Evolutionary conservation across 768 basidiomycete species (phyloP).

Genomic region (Agaricus blazei): DNA sequence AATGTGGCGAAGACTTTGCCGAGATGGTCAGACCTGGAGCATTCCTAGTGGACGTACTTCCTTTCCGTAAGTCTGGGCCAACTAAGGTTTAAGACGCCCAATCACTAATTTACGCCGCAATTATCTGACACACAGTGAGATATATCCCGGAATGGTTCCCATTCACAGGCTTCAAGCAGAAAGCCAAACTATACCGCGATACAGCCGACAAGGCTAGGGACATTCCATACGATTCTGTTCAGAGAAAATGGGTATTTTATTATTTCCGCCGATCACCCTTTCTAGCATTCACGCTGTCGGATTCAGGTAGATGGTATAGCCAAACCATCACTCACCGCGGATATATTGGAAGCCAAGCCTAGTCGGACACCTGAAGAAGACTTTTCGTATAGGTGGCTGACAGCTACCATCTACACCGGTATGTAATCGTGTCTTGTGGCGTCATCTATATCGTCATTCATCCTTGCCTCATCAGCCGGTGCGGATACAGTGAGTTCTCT

Average conservation of each 20-base stretch:
- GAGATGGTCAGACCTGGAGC: conserved; percentile 9
- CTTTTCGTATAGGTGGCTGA: conserved; percentile 9
- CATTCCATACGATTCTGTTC: conserved; percentile 8
- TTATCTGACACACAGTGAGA: conserved; percentile 3
- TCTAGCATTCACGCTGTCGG: neutral
- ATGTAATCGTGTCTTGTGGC: neutral
- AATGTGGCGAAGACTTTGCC: conserved; percentile 6
- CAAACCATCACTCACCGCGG: conserved; percentile 9
- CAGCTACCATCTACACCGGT: conserved; percentile 9
- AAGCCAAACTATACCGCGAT: conserved; percentile 18
- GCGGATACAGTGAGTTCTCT: conserved; percentile 1
- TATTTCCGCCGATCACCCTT: neutral
- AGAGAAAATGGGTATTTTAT: conserved; percentile 3
- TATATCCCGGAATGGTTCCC: conserved; percentile 30
- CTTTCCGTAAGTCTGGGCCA: conserved; percentile 1
- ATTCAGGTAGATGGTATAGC: conserved; percentile 2
- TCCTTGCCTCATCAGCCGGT: neutral
- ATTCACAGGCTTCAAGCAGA: conserved; percentile 21
- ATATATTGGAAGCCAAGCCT: conserved; percentile 8
- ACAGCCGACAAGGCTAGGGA: conserved; percentile 8
- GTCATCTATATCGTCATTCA: neutral
- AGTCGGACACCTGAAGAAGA: conserved; percentile 8
- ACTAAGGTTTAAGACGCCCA: neutral
- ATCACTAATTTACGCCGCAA: neutral
- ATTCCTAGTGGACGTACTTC: conserved; percentile 12